phyloP scores from a whole-genome alignment of 1,284 basidiomycete species.

The Agroathelia rolfsii region DNA sequence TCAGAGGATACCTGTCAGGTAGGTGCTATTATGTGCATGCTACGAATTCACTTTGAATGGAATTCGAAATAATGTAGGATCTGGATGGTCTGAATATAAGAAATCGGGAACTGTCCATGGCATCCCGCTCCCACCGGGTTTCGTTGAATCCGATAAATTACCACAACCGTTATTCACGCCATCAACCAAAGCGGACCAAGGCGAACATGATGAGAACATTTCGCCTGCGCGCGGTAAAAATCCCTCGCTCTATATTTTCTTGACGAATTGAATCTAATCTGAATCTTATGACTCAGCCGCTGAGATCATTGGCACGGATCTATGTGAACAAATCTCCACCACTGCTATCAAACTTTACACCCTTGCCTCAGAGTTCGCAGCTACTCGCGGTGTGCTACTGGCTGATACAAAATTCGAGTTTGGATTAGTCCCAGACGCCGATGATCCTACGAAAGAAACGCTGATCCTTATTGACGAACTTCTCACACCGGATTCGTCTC shows the following conservation, averaged over 20 bases:
- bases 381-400: constrained; percentile 80
- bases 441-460: constrained; percentile 27
- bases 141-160: constrained; percentile 82
- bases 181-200: constrained; percentile 94
- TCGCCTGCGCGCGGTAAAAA: constrained; percentile 75
- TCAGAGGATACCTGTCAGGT: constrained; percentile 94
- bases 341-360: constrained; percentile 65
- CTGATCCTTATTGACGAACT: constrained; percentile 93
- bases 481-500: constrained; percentile 93
- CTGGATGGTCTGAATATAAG: constrained; percentile 93
- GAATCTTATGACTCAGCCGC: constrained; percentile 40
- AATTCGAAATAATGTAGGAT: constrained; percentile 44
- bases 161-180: constrained; percentile 89
- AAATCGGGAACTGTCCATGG: constrained; percentile 84
- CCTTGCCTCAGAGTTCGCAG: constrained; percentile 73
- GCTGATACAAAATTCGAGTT: constrained; percentile 95
- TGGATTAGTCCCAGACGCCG: constrained; percentile 44
- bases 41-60: constrained; percentile 1
- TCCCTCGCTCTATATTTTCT: constrained; percentile 4
- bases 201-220: constrained; percentile 96
- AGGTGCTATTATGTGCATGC: constrained; percentile 14
- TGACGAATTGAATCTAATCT: constrained; percentile 7
- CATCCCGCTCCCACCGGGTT: constrained; percentile 63
- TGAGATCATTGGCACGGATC: constrained; percentile 54
- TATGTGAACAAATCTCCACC: constrained; percentile 53